phyloP scores from a whole-genome alignment of 768 basidiomycete genomes.

The Trametes cingulata region DNA sequence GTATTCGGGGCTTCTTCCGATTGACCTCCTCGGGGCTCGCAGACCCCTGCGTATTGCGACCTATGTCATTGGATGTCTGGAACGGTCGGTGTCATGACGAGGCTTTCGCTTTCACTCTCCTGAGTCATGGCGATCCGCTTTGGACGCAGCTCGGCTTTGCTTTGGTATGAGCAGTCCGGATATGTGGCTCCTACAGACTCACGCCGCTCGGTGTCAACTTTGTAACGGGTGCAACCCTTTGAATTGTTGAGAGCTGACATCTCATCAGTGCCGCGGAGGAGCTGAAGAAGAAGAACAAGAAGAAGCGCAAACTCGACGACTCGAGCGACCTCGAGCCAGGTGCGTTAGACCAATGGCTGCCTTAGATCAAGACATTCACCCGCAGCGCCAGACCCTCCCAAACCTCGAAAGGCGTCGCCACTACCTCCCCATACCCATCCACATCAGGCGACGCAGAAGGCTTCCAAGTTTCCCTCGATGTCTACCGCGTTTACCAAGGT shows the following conservation, averaged over 20 bases:
- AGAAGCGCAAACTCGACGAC: constrained; percentile 80
- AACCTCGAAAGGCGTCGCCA: constrained; percentile 58
- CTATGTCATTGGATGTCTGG: too few species aligned
- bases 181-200: too few species aligned
- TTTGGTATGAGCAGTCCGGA: too few species aligned
- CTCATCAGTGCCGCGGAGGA: constrained; percentile 45
- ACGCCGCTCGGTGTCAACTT: too few species aligned
- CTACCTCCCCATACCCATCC: constrained; percentile 38
- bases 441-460: constrained; percentile 44
- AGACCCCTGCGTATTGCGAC: too few species aligned
- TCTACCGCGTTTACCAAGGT: constrained; percentile 52
- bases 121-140: too few species aligned
- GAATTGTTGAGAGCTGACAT: constrained; percentile 8
- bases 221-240: neutral
- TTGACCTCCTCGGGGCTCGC: too few species aligned
- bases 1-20: too few species aligned
- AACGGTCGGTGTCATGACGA: too few species aligned
- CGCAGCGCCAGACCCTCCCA: constrained; percentile 42
- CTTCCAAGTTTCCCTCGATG: constrained; percentile 52
- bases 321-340: constrained; percentile 72
- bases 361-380: constrained; percentile 15
- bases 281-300: constrained; percentile 68
- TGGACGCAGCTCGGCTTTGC: too few species aligned
- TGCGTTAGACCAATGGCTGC: constrained; percentile 28
- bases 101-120: too few species aligned